A percentile compares a stretch with the other conserved stretches of the same genome.
These are phyloP conservation scores for Amanita exitialis DNA, from an alignment of 768 basidiomycete genomes.

Conservation along the genomic window DNA sequence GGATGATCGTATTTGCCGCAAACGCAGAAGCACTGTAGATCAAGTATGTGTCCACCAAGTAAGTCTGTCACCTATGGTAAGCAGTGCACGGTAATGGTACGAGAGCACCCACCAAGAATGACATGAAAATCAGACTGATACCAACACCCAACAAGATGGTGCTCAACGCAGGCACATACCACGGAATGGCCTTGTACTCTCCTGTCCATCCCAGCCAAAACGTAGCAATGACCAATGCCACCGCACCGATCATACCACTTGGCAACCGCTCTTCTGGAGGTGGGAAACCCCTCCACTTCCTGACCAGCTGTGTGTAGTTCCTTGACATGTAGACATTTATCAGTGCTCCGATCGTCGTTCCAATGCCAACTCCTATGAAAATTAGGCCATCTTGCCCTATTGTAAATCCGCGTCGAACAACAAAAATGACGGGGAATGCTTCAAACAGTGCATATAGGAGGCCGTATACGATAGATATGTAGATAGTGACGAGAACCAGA, in stretches of 20 bases:
- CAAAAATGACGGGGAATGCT: slow-evolving; percentile 44
- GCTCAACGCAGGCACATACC: slow-evolving; percentile 48
- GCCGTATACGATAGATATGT: slow-evolving; percentile 52
- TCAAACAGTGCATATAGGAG: slow-evolving; percentile 46
- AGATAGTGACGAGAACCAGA: slow-evolving; percentile 49
- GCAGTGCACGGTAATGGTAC: too few species aligned
- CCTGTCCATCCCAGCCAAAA: slow-evolving; percentile 68
- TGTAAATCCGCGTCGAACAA: slow-evolving; percentile 25
- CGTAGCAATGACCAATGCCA: slow-evolving; percentile 41
- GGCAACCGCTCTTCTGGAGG: slow-evolving; percentile 55
- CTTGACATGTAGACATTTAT: slow-evolving; percentile 27
- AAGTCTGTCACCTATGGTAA: slow-evolving; percentile 25
- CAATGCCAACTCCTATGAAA: slow-evolving; percentile 46
- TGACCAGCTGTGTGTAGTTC: slow-evolving; percentile 31
- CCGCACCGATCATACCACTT: slow-evolving; percentile 45
- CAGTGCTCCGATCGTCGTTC: slow-evolving; percentile 32
- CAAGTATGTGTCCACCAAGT: slow-evolving; percentile 50
- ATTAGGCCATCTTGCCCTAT: slow-evolving; percentile 34
- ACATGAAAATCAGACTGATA: slow-evolving; percentile 47
- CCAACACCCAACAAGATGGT: slow-evolving; percentile 37
- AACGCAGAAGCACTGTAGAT: slow-evolving; percentile 54
- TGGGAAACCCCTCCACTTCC: slow-evolving; percentile 38
- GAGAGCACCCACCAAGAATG: slow-evolving; percentile 32
- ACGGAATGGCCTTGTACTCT: slow-evolving; percentile 38
- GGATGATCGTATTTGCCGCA: slow-evolving; percentile 49